phyloP scores from a whole-genome alignment of 371 early-diverging fungal species.

The Mortierella sp. region DNA sequence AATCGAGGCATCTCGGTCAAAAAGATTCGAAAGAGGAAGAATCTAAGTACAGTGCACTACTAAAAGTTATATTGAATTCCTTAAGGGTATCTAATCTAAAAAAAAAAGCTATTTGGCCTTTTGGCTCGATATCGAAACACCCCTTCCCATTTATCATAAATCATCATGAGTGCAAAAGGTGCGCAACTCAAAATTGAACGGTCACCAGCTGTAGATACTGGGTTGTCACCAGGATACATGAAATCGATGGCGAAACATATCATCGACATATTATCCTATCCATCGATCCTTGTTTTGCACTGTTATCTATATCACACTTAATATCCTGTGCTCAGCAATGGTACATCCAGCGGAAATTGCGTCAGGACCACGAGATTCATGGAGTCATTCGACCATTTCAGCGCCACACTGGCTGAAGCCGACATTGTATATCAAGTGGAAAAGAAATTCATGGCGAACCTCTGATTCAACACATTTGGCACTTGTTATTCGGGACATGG shows the following conservation, averaged over 20 bases:
- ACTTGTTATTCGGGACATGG: too few relatives aligned
- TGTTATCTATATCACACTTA: neutral
- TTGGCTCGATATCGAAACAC: neutral
- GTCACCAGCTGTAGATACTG: slow-evolving; percentile 1
- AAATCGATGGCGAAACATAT: neutral
- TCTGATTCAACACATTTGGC: slow-evolving; percentile 11
- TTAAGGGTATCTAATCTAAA: neutral
- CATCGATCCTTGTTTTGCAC: slow-evolving; percentile 8
- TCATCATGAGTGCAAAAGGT: slow-evolving; percentile 30
- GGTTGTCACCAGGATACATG: neutral
- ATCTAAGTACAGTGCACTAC: neutral
- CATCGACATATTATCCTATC: slow-evolving; percentile 2
- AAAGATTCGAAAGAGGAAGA: slow-evolving; percentile 21
- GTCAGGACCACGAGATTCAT: neutral
- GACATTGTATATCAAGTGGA: neutral
- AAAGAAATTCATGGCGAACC: slow-evolving; percentile 23
- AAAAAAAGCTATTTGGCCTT: neutral
- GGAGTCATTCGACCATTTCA: neutral
- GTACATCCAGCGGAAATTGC: neutral
- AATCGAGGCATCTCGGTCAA: slow-evolving; percentile 36
- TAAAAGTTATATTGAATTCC: neutral
- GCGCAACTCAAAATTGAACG: slow-evolving; percentile 11
- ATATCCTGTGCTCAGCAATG: neutral
- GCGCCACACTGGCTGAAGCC: neutral
- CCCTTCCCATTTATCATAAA: slow-evolving; percentile 1